Conservation (phyloP, 2,329 filamentous ascomycete species). For the Exophiala spinifera region DNA sequence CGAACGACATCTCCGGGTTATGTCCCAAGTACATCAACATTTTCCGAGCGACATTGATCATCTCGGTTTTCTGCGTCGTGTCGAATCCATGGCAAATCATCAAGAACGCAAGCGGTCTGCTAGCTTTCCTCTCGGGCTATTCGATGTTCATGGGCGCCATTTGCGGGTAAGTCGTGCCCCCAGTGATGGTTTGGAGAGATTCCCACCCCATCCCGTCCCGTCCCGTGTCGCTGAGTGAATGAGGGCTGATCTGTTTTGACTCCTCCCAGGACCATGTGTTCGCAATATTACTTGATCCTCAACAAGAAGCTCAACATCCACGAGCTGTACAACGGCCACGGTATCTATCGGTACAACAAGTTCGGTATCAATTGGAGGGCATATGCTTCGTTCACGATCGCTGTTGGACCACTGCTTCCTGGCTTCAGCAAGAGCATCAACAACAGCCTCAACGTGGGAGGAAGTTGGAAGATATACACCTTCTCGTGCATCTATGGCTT, state of each 20-base stretch:
- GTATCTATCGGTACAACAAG: constrained; percentile 41
- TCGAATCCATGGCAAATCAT: constrained; percentile 38
- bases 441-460: constrained; percentile 37
- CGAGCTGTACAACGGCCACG: constrained; percentile 39
- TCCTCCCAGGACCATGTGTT: constrained; percentile 18
- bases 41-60: constrained; percentile 66
- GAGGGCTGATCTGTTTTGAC: too few species aligned
- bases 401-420: constrained; percentile 33
- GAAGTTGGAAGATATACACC: constrained; percentile 42
- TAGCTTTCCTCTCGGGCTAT: constrained; percentile 29
- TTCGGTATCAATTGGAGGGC: constrained; percentile 38
- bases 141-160: constrained; percentile 43
- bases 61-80: constrained; percentile 39
- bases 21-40: constrained; percentile 79
- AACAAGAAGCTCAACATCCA: constrained; percentile 40
- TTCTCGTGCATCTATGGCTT: constrained; percentile 46
- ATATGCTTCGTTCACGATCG: constrained; percentile 34
- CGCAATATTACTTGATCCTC: constrained; percentile 44
- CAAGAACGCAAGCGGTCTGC: constrained; percentile 19
- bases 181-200: too few species aligned
- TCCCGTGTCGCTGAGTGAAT: too few species aligned
- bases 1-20: constrained; percentile 77
- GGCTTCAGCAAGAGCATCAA: constrained; percentile 40
- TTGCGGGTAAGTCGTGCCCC: constrained; percentile 41
- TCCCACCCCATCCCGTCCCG: too few species aligned